A percentile compares a stretch with the other conserved stretches of the same genome.
Conservation (phyloP, 2,329 filamentous ascomycete genomes). For the Nectriaceae sp. region DNA sequence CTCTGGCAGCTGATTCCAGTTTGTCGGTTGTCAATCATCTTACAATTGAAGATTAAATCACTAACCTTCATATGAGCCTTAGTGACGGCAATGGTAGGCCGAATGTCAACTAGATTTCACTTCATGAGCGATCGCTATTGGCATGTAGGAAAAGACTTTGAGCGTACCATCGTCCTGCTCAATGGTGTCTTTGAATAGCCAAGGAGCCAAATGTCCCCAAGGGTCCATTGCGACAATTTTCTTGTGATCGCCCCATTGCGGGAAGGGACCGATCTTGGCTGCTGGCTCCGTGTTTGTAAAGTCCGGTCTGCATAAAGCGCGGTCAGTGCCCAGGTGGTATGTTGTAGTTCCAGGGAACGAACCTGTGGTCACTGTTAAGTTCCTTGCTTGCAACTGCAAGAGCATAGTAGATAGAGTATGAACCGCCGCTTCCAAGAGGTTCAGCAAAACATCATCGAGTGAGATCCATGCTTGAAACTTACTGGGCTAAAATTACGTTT, state of each 20-base stretch:
- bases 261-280: constrained; percentile 84
- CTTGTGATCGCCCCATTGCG: constrained; percentile 83
- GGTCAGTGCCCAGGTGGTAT: constrained; percentile 7
- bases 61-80: constrained; percentile 84
- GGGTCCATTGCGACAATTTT: constrained; percentile 99
- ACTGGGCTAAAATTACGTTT: constrained; percentile 35
- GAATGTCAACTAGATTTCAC: constrained; percentile 65
- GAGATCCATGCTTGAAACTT: constrained; percentile 10
- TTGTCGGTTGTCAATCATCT: constrained; percentile 4
- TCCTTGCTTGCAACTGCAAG: constrained; percentile 91
- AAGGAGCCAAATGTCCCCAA: constrained; percentile 82
- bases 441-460: constrained; percentile 7
- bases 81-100: constrained; percentile 89
- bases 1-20: constrained; percentile 67
- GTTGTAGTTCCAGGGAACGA: constrained; percentile 13
- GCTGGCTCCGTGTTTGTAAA: constrained; percentile 84
- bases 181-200: constrained; percentile 79
- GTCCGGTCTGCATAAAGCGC: constrained; percentile 46
- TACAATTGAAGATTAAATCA: neutral
- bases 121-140: neutral
- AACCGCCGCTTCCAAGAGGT: constrained; percentile 64
- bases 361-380: constrained; percentile 77
- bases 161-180: constrained; percentile 66
- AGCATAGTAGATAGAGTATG: constrained; percentile 94
- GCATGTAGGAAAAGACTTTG: constrained; percentile 12